Evolutionary conservation across 2,329 filamentous ascomycete species (phyloP), one percentile per base, ranked within the genome.

Genomic region (Pseudogymnoascus sp.): DNA sequence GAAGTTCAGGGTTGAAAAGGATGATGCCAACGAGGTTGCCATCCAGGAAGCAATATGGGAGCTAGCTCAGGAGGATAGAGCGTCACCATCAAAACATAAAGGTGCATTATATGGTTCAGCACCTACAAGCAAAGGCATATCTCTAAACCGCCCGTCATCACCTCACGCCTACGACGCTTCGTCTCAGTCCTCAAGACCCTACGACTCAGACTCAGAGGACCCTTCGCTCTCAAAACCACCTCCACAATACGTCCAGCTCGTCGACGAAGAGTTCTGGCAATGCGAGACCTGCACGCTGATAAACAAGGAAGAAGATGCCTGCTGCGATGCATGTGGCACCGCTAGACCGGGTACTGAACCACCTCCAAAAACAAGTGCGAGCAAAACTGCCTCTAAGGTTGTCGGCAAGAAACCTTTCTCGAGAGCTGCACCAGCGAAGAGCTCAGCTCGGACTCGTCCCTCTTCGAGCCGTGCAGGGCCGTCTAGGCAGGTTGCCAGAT

Each of bases 41-140:
- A 95, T 96, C 62, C 84, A 90, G 59, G 84, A 92, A 68, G 91
- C 91, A 0, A 77, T 95, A 30, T 91, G 89, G 76, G 92, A 96
- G 67, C 77, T 96, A 15, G 86, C 94, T 23, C 88, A 95, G 69
- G 85, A 95, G 69, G 91, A 95, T 63, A 82, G 88, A 62, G 71
- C 71, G 18, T 81, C 84, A 64, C 73, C 76, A 65, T 66, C 69
- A 55, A 74, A 74, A 63, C 65, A 75, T 65, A 64, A 38, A 38
- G 55, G 9, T 0, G 13, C 26, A 74, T 71, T 63, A 68, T 68
- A 37, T 79, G 78, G 65, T 80, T 83, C 63, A 82, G 83, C n/a
- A 72, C 75, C 59, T 3, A 4, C 4, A 5, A 52, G 9, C 3
- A 7, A 2, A 13, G 19, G 5, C 1, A n/a, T 18, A 5, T 19